A percentile compares a stretch with the other conserved stretches of the same genome.
Evolutionary conservation across 2,329 filamentous ascomycete genomes (phyloP).

Genomic region (Lasiodiplodia theobromae): DNA sequence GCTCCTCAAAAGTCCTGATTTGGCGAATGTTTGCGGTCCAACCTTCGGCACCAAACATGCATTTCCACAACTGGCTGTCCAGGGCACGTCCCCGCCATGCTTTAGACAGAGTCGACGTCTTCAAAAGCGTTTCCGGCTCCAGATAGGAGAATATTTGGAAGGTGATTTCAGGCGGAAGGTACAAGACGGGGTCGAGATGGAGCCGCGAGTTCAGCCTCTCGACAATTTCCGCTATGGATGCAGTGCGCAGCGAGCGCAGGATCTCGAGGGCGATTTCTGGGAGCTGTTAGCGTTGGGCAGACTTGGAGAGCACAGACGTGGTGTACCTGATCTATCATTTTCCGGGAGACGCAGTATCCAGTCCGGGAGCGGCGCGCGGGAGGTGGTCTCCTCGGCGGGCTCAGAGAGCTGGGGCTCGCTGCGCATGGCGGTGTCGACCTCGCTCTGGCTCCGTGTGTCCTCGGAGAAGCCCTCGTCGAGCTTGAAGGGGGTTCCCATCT

Average conservation of each 20-base stretch:
- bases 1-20: constrained; percentile 71
- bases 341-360: constrained; percentile 64
- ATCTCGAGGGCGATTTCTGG: constrained; percentile 82
- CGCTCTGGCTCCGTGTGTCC: constrained; percentile 63
- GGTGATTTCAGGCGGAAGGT: constrained; percentile 89
- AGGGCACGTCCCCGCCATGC: constrained; percentile 82
- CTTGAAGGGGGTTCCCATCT: constrained; percentile 43
- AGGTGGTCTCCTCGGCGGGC: constrained; percentile 40
- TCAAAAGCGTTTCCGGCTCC: constrained; percentile 79
- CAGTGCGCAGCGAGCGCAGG: constrained; percentile 79
- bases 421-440: constrained; percentile 50
- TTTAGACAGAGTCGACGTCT: constrained; percentile 78
- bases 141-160: constrained; percentile 88
- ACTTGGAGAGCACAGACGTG: constrained; percentile 11
- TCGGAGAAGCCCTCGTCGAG: constrained; percentile 90
- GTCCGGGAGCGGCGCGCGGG: constrained; percentile 57
- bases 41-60: constrained; percentile 82
- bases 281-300: constrained; percentile 23
- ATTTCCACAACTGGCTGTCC: constrained; percentile 86
- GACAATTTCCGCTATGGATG: constrained; percentile 80
- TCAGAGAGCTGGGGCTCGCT: constrained; percentile 41
- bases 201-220: constrained; percentile 81
- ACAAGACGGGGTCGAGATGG: constrained; percentile 88
- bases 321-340: constrained; percentile 61
- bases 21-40: constrained; percentile 76